Conservation (phyloP, 2,329 filamentous ascomycete genomes). For the Teratosphaeria zuluensis region DNA sequence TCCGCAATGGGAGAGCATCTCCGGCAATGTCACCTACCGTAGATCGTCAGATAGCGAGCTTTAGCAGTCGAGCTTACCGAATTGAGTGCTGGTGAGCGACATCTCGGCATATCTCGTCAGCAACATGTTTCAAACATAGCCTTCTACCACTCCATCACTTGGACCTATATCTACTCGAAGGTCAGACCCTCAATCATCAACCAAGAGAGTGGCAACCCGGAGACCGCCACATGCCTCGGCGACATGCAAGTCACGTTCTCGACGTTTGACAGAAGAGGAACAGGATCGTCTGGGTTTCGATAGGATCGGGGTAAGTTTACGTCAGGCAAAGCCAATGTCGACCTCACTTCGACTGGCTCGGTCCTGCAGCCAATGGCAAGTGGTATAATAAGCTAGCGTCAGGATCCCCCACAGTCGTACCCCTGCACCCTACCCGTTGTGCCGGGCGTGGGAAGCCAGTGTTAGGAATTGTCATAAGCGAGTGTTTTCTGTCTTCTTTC, state of each 20-base stretch:
- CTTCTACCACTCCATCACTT: too few species aligned
- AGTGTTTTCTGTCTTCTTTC: not conserved
- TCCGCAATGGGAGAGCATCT: not conserved
- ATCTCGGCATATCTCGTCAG: not conserved
- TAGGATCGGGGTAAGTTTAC: not conserved
- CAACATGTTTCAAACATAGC: not conserved
- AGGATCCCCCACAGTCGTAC: not conserved
- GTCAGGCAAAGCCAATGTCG: not conserved
- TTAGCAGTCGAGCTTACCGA: not conserved
- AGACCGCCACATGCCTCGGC: not conserved
- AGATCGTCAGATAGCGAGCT: not conserved
- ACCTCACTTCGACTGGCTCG: not conserved
- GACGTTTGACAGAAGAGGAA: not conserved
- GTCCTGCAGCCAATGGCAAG: not conserved
- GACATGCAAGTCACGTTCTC: not conserved
- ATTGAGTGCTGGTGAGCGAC: not conserved
- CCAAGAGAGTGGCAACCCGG: too few species aligned
- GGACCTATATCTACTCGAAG: too few species aligned
- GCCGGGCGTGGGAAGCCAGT: not conserved
- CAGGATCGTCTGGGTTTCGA: not conserved
- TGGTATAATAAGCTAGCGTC: not conserved
- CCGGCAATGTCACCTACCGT: not conserved
- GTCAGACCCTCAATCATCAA: too few species aligned
- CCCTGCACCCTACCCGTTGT: not conserved
- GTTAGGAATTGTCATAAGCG: not conserved